Base-by-base conservation (phyloP, 2,329 filamentous ascomycete genomes). In the Trichoderma sp. region DNA sequence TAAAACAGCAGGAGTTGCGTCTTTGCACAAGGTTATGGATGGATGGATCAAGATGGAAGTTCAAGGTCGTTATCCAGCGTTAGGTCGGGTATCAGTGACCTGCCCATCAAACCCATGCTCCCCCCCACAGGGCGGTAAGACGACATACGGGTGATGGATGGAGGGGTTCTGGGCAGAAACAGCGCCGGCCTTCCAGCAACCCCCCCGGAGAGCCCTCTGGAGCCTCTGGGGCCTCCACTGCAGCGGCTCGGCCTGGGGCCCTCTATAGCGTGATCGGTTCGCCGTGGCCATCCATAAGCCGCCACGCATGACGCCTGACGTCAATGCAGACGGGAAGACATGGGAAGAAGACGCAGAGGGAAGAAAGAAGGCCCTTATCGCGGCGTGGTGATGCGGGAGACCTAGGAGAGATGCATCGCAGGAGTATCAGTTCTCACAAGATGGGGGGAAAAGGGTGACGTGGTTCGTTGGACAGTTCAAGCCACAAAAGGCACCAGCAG, bases 261-360 rank as follows among this genome's bases (percentile, higher is more conserved):
- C 28, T 30, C n/a, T 55, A 56, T 57, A 64, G 61, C 61, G 61
- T 64, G 61, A 64, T 57, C 61, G 50, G 61, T 57, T 63, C 61
- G 58, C 61, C 41, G 61, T 57, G 52, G 61, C 61, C 61, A 64
- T 57, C 61, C 61, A 64, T 48, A 57, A 64, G 61, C 61, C 52
- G 61, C 61, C 61, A 64, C 61, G 61, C 51, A 64, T 64, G 61
- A 56, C 52, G 50, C 51, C 61, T 64, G 61, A 64, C 61, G 61
- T 64, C 61, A 64, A 63, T 47, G 50, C 59, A 47, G 26, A 59
- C 12, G 34, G 34, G 34, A 39, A 14, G 34, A 39, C 34, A 5
- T 12, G 34, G 10, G 3, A 39, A 5, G 10, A 3, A 14, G 1
- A 12, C 4, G 34, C 4, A 9, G 34, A 5, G 1, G 26, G 12